Conservation (phyloP, 75 land plant genomes). For the Adiantum capillusveneris region DNA sequence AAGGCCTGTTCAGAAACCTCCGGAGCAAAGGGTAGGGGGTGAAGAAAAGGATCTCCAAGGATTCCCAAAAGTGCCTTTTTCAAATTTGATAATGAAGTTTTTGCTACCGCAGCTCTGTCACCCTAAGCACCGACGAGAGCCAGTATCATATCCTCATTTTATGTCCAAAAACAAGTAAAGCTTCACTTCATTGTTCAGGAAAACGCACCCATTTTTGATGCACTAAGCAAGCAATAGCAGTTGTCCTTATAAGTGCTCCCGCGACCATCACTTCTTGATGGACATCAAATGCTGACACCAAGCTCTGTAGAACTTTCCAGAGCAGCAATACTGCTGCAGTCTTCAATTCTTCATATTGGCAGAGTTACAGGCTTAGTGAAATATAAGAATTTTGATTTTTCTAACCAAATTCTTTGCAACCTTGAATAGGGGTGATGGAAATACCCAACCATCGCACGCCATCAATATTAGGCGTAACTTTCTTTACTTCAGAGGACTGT, state of each 20-base stretch:
- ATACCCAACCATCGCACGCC: constrained; percentile 12
- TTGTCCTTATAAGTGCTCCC: constrained; percentile 8
- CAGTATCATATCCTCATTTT: no score
- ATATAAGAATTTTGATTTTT: background rate
- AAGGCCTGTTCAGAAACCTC: constrained; percentile 11
- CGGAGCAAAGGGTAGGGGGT: constrained; percentile 5
- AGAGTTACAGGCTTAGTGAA: background rate
- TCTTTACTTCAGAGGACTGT: background rate
- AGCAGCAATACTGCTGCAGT: constrained; percentile 8
- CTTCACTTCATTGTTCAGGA: background rate
- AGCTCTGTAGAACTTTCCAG: constrained; percentile 1
- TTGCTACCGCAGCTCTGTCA: constrained; percentile 8
- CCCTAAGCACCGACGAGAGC: constrained; percentile 7
- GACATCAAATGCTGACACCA: background rate
- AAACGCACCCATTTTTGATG: constrained; percentile 18
- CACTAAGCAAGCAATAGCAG: constrained; percentile 15
- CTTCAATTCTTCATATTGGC: constrained; percentile 13
- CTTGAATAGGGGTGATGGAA: background rate
- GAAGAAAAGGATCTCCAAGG: constrained; percentile 5
- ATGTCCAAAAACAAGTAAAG: background rate
- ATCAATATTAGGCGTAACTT: constrained; percentile 5
- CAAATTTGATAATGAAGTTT: constrained; percentile 8
- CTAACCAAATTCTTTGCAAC: background rate
- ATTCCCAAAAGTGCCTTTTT: constrained; percentile 11
- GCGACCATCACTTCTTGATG: constrained; percentile 2